Evolutionary conservation across 1,139 yeast species (phyloP).

Genomic region (Pneumocystis wakefieldiae): DNA sequence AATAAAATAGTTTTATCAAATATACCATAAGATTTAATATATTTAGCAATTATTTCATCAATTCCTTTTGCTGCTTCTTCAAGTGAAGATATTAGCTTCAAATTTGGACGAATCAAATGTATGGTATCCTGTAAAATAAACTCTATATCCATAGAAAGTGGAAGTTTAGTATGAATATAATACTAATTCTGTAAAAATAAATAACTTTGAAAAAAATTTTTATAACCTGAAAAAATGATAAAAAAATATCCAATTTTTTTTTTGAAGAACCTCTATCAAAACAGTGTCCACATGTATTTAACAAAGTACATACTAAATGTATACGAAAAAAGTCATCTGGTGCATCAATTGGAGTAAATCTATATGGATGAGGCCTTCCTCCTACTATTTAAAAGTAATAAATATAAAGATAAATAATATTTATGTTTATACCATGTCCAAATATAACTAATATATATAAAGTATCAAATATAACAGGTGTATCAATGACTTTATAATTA

Average conservation of each 20-base stretch:
- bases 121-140: constrained; percentile 28
- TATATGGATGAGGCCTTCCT: constrained; percentile 42
- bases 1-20: constrained; percentile 10
- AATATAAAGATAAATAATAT: not conserved
- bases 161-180: constrained; percentile 50
- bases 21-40: not conserved
- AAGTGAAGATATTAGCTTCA: constrained; percentile 7
- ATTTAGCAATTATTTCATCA: constrained; percentile 3
- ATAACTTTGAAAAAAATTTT: no score
- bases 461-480: constrained; percentile 37
- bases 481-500: constrained; percentile 35
- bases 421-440: constrained; percentile 36
- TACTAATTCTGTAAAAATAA: constrained; percentile 22
- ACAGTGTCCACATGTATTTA: constrained; percentile 22
- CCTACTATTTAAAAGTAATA: constrained; percentile 20
- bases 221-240: constrained; percentile 43
- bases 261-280: constrained; percentile 15
- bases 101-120: not conserved
- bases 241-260: constrained; percentile 32
- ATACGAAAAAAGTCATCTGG: constrained; percentile 62
- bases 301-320: constrained; percentile 34
- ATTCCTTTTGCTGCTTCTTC: constrained; percentile 16
- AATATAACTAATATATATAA: constrained; percentile 46
- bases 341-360: constrained; percentile 36
- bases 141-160: constrained; percentile 52